These are phyloP conservation scores for Xerocomus amazonicus DNA, from an alignment of 1,284 basidiomycete genomes.

Conservation along the genomic window DNA sequence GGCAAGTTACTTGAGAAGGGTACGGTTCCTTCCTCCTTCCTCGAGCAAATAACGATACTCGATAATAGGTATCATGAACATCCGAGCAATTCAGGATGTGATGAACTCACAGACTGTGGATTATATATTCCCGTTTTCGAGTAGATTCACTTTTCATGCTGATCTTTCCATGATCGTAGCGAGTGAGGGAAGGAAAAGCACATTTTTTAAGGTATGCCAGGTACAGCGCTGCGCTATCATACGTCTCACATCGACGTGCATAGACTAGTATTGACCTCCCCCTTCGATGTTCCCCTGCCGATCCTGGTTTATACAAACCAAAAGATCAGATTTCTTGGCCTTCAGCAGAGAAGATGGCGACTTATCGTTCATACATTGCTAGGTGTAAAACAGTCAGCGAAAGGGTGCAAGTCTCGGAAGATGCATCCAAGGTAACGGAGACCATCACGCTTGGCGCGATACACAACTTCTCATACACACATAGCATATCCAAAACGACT, in stretches of 20 bases:
- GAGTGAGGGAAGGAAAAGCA: conserved; percentile 62
- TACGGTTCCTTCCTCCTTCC: conserved; percentile 19
- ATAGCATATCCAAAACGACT: conserved; percentile 72
- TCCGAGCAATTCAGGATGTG: conserved; percentile 66
- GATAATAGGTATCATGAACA: conserved; percentile 58
- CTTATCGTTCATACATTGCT: conserved; percentile 54
- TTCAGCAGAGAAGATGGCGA: conserved; percentile 40
- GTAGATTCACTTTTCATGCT: conserved; percentile 70
- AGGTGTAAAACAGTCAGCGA: conserved; percentile 45
- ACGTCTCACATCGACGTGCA: background rate
- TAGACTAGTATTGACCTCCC: conserved; percentile 57
- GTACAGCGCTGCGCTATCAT: too few species aligned
- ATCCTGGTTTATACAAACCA: conserved; percentile 45
- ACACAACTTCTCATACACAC: background rate
- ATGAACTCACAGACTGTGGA: conserved; percentile 69
- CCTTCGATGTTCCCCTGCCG: conserved; percentile 31
- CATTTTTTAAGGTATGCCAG: conserved; percentile 56
- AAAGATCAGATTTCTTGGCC: conserved; percentile 44
- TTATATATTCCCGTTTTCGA: conserved; percentile 76
- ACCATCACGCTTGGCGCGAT: background rate
- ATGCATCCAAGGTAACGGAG: conserved; percentile 48
- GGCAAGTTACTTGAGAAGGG: conserved; percentile 64
- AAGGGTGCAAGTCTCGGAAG: conserved; percentile 48
- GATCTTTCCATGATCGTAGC: conserved; percentile 67
- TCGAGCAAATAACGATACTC: background rate